phyloP scores from a whole-genome alignment of 805 yeast species.

The Grigorovia humatica region DNA sequence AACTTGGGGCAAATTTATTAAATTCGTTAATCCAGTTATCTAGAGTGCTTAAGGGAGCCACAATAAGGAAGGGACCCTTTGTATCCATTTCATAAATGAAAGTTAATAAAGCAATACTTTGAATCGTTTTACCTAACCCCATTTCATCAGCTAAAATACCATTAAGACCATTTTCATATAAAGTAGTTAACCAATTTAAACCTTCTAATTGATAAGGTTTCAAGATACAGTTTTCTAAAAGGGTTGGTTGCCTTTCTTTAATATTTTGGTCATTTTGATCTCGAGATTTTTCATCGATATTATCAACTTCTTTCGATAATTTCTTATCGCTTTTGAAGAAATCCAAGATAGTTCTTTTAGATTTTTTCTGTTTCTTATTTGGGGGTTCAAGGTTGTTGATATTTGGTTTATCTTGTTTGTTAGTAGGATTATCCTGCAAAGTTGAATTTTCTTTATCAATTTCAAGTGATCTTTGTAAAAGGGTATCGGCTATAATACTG shows the following conservation, averaged over 20 bases:
- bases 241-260: constrained; percentile 41
- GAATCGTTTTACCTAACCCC: constrained; percentile 94
- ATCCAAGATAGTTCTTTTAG: constrained; percentile 13
- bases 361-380: constrained; percentile 2
- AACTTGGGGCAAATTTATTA: constrained; percentile 56
- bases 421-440: constrained; percentile 5
- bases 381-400: constrained; percentile 14
- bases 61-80: constrained; percentile 65
- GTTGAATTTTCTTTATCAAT: constrained; percentile 25
- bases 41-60: constrained; percentile 77
- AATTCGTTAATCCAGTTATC: constrained; percentile 80
- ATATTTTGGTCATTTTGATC: constrained; percentile 1
- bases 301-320: constrained; percentile 3
- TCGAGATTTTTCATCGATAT: constrained; percentile 7
- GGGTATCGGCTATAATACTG: constrained; percentile 71
- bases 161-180: constrained; percentile 87
- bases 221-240: constrained; percentile 48
- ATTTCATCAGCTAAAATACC: constrained; percentile 96
- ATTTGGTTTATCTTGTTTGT: constrained; percentile 9
- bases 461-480: constrained; percentile 37
- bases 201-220: constrained; percentile 86
- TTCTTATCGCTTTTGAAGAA: constrained; percentile 12
- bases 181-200: constrained; percentile 77
- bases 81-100: constrained; percentile 72
- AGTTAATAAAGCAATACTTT: constrained; percentile 69